A percentile compares a stretch with the other conserved stretches of the same genome.
Conservation (phyloP, 768 basidiomycete genomes). For the Rhizopogon vinicolor region DNA sequence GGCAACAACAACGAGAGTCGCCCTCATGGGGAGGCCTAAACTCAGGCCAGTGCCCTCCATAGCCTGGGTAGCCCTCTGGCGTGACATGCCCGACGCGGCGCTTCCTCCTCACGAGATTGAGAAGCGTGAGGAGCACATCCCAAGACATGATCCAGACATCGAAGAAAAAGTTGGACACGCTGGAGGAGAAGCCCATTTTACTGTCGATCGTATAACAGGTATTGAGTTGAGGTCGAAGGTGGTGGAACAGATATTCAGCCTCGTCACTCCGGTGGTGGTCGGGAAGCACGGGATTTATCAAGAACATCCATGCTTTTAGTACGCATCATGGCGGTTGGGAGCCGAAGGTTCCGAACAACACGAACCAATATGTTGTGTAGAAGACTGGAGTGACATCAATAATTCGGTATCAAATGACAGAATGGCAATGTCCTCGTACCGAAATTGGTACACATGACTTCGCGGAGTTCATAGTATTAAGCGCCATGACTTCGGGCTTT, state of each 20-base stretch:
- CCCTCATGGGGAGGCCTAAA: constrained; percentile 51
- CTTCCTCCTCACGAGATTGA: constrained; percentile 49
- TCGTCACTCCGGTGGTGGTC: background rate
- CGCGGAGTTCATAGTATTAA: too few relatives aligned
- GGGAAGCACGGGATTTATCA: too few relatives aligned
- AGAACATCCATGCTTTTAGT: background rate
- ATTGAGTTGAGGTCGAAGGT: too few relatives aligned
- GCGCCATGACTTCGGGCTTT: too few relatives aligned
- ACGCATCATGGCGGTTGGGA: background rate
- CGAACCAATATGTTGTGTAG: too few relatives aligned
- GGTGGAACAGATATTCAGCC: background rate
- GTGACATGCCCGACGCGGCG: constrained; percentile 47
- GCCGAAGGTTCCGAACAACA: too few relatives aligned
- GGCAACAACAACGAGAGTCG: constrained; percentile 72
- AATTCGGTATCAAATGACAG: too few relatives aligned
- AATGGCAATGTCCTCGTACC: too few relatives aligned
- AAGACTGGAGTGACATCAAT: too few relatives aligned
- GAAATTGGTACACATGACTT: too few relatives aligned
- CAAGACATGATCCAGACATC: constrained; percentile 34
- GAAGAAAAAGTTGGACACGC: constrained; percentile 4
- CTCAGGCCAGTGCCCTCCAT: constrained; percentile 68
- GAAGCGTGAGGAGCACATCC: constrained; percentile 47
- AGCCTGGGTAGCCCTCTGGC: constrained; percentile 50
- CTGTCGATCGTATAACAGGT: background rate
- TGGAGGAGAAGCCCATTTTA: background rate